Base-by-base conservation (phyloP, 2,329 filamentous ascomycete species). In the Aspergillus thermomutatus region DNA sequence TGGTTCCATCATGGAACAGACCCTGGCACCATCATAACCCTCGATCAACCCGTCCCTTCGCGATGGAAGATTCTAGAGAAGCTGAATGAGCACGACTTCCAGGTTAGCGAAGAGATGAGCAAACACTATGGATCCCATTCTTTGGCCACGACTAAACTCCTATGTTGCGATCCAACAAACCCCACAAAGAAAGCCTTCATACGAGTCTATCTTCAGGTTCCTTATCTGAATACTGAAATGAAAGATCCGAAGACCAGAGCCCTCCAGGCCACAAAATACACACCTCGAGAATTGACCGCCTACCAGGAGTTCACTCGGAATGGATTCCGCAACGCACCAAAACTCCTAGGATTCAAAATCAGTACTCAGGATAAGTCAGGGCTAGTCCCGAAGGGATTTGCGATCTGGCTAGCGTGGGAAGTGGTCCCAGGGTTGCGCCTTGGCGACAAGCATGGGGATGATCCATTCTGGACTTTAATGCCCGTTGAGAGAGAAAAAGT, bases 51-150 rank as follows among this genome's bases (percentile, higher is more conserved):
- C 17, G n/a, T 34, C 28, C 47, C 49, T 55, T 58, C 58, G 14
- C 49, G 14, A 31, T 60, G 55, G 56, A 58, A 60, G 53, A 58
- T 60, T 17, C 55, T 60, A 25, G 50, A 60, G 55, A 60, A 58
- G 52, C 52, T 60, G 21, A 58, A 53, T 43, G 58, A 60, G 56
- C 34, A 26, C 54, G 43, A 58, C 40, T 53, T 37, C 26, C 56
- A 55, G 41, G 52, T 45, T 3, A 58, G 28, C 31, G 28, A 53
- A 34, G 50, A 52, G 10, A 46, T 50, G 40, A 9, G 43, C 34
- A 4, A 45, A 28, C 34, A 46, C 6, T 37, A 49, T 50, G 57
- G 57, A 48, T 19, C 5, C 52, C 26, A n/a, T 37, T 58, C 52
- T 54, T 47, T 34, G 41, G 56, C 58, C 27, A 41, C 52, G 47